Percentiles rank a stretch among this genome's conserved stretches.
These are phyloP conservation scores for Phoma herbarum DNA, from an alignment of 2,329 filamentous ascomycete species.

Conservation along the genomic window DNA sequence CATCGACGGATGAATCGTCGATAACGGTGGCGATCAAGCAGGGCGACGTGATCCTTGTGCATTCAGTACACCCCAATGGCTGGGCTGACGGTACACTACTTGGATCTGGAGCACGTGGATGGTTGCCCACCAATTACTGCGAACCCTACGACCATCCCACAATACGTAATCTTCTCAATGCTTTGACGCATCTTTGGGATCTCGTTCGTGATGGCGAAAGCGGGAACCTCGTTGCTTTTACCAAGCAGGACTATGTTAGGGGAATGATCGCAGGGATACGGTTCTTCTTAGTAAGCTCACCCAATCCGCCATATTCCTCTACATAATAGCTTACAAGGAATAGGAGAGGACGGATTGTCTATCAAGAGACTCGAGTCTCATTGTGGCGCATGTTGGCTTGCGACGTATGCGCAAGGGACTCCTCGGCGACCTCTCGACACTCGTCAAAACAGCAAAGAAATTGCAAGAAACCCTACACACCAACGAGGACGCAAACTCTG, in stretches of 20 bases:
- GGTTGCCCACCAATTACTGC: slow-evolving; percentile 98
- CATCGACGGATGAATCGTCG: slow-evolving; percentile 71
- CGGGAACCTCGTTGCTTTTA: slow-evolving; percentile 79
- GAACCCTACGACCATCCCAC: slow-evolving; percentile 90
- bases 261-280: slow-evolving; percentile 93
- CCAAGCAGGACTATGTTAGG: slow-evolving; percentile 92
- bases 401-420: slow-evolving; percentile 85
- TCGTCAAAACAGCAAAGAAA: slow-evolving; percentile 88
- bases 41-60: slow-evolving; percentile 91
- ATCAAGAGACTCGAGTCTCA: slow-evolving; percentile 78
- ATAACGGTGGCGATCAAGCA: slow-evolving; percentile 87
- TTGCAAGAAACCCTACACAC: slow-evolving; percentile 75
- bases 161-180: slow-evolving; percentile 84
- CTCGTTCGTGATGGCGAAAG: slow-evolving; percentile 79
- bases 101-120: slow-evolving; percentile 84
- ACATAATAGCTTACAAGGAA: slow-evolving; percentile 28
- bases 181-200: slow-evolving; percentile 92
- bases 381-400: slow-evolving; percentile 78
- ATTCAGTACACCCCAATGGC: slow-evolving; percentile 96
- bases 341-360: slow-evolving; percentile 90
- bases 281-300: slow-evolving; percentile 82
- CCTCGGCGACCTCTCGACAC: slow-evolving; percentile 84
- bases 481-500: slow-evolving; percentile 50
- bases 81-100: slow-evolving; percentile 97
- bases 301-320: background rate